phyloP scores from a whole-genome alignment of 2,329 filamentous ascomycete species.

The Curvularia spicifera region DNA sequence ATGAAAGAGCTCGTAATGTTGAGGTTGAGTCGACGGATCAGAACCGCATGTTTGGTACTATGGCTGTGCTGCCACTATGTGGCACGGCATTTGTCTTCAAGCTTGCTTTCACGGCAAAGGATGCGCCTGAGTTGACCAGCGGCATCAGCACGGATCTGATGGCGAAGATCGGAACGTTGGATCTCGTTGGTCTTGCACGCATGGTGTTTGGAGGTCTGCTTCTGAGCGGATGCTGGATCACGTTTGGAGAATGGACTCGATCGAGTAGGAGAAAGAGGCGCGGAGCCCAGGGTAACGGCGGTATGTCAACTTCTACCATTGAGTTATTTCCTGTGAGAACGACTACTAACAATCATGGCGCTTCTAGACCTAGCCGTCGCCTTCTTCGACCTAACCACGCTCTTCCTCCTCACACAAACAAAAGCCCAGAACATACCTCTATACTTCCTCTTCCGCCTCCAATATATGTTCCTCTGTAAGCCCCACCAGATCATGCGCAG shows the following conservation, averaged over 20 bases:
- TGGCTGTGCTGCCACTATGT: slow-evolving; percentile 52
- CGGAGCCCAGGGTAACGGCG: slow-evolving; percentile 29
- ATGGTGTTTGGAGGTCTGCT: slow-evolving; percentile 50
- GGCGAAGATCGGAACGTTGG: slow-evolving; percentile 53
- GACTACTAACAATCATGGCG: not conserved
- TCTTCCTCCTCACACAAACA: slow-evolving; percentile 87
- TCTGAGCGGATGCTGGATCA: slow-evolving; percentile 38
- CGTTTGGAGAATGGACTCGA: slow-evolving; percentile 38
- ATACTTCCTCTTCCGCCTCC: slow-evolving; percentile 74
- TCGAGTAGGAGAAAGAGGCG: slow-evolving; percentile 24
- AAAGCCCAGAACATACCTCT: slow-evolving; percentile 84
- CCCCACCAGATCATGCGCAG: not conserved
- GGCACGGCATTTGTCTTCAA: slow-evolving; percentile 80
- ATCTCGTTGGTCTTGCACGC: slow-evolving; percentile 38
- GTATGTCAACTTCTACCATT: slow-evolving; percentile 23
- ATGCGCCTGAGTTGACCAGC: slow-evolving; percentile 77
- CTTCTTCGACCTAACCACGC: slow-evolving; percentile 67
- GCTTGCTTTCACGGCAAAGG: slow-evolving; percentile 82
- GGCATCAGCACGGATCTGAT: slow-evolving; percentile 53
- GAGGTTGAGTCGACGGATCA: slow-evolving; percentile 35
- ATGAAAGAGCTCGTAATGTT: slow-evolving; percentile 17
- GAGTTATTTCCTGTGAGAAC: not conserved
- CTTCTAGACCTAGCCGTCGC: slow-evolving; percentile 58
- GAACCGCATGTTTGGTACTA: slow-evolving; percentile 39
- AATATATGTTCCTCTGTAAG: slow-evolving; percentile 60